A percentile compares a stretch with the other conserved stretches of the same genome.
These are phyloP conservation scores for Lepiota subincarnata DNA, from an alignment of 768 basidiomycete species.

Conservation along the genomic window DNA sequence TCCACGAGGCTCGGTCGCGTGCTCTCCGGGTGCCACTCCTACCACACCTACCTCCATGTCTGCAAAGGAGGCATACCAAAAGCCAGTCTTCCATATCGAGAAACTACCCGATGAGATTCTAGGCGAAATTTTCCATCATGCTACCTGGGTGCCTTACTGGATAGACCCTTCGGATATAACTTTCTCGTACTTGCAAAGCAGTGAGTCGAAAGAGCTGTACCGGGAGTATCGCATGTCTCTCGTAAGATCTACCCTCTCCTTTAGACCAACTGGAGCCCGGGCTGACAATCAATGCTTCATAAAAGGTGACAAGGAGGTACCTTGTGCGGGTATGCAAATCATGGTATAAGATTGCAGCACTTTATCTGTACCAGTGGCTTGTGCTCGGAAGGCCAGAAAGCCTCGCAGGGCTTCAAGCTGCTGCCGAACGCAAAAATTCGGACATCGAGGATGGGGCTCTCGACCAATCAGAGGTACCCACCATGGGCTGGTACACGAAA, in stretches of 20 bases:
- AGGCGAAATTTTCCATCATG: constrained; percentile 22
- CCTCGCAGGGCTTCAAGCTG: constrained; percentile 10
- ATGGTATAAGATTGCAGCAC: constrained; percentile 18
- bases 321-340: constrained; percentile 19
- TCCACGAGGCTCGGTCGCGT: no score
- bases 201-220: constrained; percentile 12
- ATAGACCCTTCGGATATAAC: constrained; percentile 17
- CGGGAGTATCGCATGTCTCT: constrained; percentile 17
- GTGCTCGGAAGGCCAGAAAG: constrained; percentile 13
- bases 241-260: constrained; percentile 15
- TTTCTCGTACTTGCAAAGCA: constrained; percentile 13
- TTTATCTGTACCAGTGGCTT: constrained; percentile 21
- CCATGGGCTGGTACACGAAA: constrained; percentile 21
- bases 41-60: constrained; percentile 13
- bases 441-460: neutral
- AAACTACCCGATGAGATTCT: constrained; percentile 27
- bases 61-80: constrained; percentile 17
- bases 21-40: no score
- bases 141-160: constrained; percentile 20
- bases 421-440: constrained; percentile 3
- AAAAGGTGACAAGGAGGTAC: constrained; percentile 18
- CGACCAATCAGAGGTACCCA: neutral
- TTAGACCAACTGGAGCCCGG: neutral
- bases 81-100: constrained; percentile 4
- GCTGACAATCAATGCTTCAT: neutral